These are phyloP conservation scores for Glaciozyma martinii DNA, from an alignment of 768 basidiomycete genomes.

Conservation along the genomic window DNA sequence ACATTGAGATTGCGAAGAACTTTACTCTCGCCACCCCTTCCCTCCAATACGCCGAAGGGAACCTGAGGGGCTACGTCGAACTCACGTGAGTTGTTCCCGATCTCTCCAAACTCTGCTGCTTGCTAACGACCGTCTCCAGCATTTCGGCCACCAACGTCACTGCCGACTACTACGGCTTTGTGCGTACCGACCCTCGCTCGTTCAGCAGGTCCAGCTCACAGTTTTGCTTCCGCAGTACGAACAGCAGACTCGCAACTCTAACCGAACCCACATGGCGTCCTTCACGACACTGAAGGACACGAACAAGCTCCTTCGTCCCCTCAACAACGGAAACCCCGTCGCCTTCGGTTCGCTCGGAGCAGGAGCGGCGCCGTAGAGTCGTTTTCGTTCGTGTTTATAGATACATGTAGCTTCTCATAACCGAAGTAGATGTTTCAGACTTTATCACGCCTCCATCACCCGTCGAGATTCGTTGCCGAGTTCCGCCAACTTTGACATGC, in stretches of 20 bases:
- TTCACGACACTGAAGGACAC: conserved; percentile 1
- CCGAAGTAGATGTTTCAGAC: too few relatives aligned
- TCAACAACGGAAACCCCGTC: neutral
- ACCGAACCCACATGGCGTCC: neutral
- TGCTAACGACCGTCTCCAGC: neutral
- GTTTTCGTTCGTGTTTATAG: too few relatives aligned
- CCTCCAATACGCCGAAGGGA: conserved; percentile 56
- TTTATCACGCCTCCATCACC: too few relatives aligned
- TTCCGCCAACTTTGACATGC: too few relatives aligned
- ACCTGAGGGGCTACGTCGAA: conserved; percentile 55
- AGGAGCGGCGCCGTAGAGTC: too few relatives aligned
- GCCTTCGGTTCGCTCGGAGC: neutral
- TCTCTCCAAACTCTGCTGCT: neutral
- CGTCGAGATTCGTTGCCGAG: too few relatives aligned
- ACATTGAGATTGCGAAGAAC: conserved; percentile 37
- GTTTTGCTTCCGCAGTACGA: neutral
- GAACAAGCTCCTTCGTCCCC: conserved; percentile 3
- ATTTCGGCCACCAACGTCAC: conserved; percentile 45
- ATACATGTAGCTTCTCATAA: too few relatives aligned
- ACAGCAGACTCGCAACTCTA: neutral
- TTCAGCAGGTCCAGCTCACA: neutral
- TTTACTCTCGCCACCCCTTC: conserved; percentile 46
- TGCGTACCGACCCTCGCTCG: conserved; percentile 34
- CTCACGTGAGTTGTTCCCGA: conserved; percentile 36
- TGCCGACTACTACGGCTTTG: conserved; percentile 54